Conservation (phyloP, 208 protist genomes). For the Acanthamoeba quina region DNA sequence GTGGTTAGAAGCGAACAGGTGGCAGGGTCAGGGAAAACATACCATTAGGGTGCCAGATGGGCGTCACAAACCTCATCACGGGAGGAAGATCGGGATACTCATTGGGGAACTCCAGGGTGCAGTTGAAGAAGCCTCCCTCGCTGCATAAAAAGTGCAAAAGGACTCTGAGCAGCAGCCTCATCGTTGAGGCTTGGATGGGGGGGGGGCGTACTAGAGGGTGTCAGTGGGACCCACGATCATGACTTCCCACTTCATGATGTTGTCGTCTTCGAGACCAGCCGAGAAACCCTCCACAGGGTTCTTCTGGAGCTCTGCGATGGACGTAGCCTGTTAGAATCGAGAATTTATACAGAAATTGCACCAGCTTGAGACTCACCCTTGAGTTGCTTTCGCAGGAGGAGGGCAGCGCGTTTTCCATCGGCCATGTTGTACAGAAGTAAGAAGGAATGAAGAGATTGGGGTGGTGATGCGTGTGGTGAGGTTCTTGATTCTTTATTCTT, state of each 20-base stretch:
- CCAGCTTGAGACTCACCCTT: slow-evolving; percentile 11
- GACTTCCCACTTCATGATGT: slow-evolving; percentile 92
- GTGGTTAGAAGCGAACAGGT: not conserved
- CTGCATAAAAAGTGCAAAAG: slow-evolving; percentile 64
- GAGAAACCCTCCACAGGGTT: slow-evolving; percentile 89
- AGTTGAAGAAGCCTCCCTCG: slow-evolving; percentile 90
- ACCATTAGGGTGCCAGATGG: slow-evolving; percentile 94
- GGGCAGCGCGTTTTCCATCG: slow-evolving; percentile 65
- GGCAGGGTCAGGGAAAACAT: not conserved
- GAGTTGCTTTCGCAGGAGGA: slow-evolving; percentile 68
- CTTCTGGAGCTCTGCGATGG: slow-evolving; percentile 83
- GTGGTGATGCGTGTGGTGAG: not conserved
- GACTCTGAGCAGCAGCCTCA: not conserved
- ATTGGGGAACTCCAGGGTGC: slow-evolving; percentile 84
- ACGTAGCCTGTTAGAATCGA: not conserved
- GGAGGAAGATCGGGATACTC: slow-evolving; percentile 89
- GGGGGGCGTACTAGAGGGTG: slow-evolving; percentile 88
- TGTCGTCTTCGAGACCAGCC: slow-evolving; percentile 90
- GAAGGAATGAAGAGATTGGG: no score
- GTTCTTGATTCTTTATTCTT: not conserved
- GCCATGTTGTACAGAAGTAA: not conserved
- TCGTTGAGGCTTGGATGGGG: not conserved
- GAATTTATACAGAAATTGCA: not conserved
- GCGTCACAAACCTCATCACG: slow-evolving; percentile 89
- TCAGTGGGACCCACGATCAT: slow-evolving; percentile 91